Conservation (phyloP, 352 stramenopile genomes). For the Globisporangium middletonii region DNA sequence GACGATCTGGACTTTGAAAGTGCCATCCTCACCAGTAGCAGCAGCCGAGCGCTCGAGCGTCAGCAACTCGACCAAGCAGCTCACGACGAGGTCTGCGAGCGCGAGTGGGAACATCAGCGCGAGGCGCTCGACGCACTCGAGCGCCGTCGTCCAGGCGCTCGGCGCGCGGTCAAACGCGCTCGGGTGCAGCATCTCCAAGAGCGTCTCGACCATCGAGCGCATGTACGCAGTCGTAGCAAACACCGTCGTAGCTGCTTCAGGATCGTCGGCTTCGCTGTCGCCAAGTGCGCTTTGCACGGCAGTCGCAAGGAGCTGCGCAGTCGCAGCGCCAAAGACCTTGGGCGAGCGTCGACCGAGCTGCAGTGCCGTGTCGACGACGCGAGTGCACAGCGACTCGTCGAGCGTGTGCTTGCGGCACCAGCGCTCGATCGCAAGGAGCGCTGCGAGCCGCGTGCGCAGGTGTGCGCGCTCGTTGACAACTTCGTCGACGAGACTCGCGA, state of each 20-base stretch:
- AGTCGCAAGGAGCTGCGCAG: background rate
- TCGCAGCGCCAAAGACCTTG: constrained; percentile 26
- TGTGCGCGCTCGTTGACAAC: background rate
- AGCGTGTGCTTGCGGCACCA: background rate
- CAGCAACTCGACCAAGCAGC: background rate
- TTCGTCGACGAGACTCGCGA: background rate
- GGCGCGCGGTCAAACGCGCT: constrained; percentile 5
- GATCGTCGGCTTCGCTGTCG: background rate
- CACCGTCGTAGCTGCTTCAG: background rate
- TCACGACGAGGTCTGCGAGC: background rate
- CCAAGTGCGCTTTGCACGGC: background rate
- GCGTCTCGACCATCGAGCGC: constrained; percentile 11
- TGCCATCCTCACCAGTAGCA: background rate
- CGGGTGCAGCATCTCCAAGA: constrained; percentile 29
- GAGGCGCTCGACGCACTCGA: background rate
- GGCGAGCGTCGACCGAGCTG: constrained; percentile 13
- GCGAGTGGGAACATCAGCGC: background rate
- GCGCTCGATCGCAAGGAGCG: background rate
- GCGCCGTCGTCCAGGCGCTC: background rate
- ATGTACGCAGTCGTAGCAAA: background rate
- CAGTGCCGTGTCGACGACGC: background rate
- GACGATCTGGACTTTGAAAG: background rate
- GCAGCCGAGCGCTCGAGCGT: background rate
- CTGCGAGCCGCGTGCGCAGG: background rate
- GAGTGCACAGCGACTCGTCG: background rate